Conservation (phyloP, 2,329 filamentous ascomycete genomes). For the Pseudogymnoascus sp. region DNA sequence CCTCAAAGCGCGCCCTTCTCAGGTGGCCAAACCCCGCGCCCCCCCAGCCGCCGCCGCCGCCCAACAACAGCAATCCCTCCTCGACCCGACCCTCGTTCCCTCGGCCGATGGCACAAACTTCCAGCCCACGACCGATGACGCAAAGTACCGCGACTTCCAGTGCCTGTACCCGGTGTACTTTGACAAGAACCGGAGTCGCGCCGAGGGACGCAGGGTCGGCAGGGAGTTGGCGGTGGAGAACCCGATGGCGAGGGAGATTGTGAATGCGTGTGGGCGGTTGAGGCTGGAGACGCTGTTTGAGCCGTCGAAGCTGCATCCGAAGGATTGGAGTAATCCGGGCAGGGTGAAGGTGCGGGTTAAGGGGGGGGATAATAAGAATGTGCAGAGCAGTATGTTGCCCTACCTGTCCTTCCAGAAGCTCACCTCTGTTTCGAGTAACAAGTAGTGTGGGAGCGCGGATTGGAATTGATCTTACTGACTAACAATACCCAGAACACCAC, state of each 20-base stretch:
- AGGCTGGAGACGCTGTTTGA: slow-evolving; percentile 72
- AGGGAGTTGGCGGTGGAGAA: slow-evolving; percentile 65
- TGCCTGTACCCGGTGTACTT: slow-evolving; percentile 97
- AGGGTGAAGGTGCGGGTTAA: slow-evolving; percentile 72
- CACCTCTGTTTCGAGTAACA: no score
- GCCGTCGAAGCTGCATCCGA: slow-evolving; percentile 84
- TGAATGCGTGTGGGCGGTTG: slow-evolving; percentile 70
- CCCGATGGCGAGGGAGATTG: slow-evolving; percentile 82
- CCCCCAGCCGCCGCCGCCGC: slow-evolving; percentile 17
- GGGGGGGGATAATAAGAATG: slow-evolving; percentile 43
- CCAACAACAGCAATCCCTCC: slow-evolving; percentile 22
- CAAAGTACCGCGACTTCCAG: slow-evolving; percentile 66
- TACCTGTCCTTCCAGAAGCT: neutral
- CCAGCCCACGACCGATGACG: slow-evolving; percentile 37
- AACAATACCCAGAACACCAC: slow-evolving; percentile 58
- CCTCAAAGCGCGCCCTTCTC: slow-evolving; percentile 19
- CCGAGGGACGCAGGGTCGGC: slow-evolving; percentile 73
- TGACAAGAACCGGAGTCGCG: slow-evolving; percentile 63
- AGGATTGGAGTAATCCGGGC: slow-evolving; percentile 96
- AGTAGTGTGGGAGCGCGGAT: neutral
- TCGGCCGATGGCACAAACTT: slow-evolving; percentile 28
- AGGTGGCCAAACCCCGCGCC: slow-evolving; percentile 27
- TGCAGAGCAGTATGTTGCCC: slow-evolving; percentile 53
- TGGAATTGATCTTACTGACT: slow-evolving; percentile 13
- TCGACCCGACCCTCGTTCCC: slow-evolving; percentile 17